phyloP scores from a whole-genome alignment of 2,329 filamentous ascomycete species.

The Cryphonectria nitschkei region DNA sequence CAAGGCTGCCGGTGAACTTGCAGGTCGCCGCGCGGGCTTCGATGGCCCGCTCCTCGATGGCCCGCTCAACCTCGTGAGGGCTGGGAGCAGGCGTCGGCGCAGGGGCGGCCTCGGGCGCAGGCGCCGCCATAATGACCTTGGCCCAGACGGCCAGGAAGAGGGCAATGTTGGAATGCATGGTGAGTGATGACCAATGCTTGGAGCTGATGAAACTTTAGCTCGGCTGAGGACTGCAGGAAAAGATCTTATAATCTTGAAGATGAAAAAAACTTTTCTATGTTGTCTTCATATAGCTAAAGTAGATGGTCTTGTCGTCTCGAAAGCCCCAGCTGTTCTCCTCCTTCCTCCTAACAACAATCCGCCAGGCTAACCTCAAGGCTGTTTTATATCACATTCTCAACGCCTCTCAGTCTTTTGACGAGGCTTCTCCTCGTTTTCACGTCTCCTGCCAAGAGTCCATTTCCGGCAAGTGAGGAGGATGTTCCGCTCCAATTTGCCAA shows the following conservation, averaged over 20 bases:
- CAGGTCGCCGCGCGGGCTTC: slow-evolving; percentile 41
- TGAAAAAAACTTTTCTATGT: not conserved
- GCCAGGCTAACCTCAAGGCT: not conserved
- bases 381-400: not conserved
- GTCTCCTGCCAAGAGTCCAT: slow-evolving; percentile 1
- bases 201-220: not conserved
- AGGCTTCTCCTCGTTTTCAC: not conserved
- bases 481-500: not conserved
- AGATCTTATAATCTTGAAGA: not conserved
- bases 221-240: not conserved
- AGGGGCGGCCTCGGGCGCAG: slow-evolving; percentile 12
- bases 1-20: slow-evolving; percentile 56
- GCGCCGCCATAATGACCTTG: slow-evolving; percentile 8
- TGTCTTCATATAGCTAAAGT: not conserved
- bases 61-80: slow-evolving; percentile 14
- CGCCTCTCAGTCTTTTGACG: not conserved
- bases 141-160: slow-evolving; percentile 13
- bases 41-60: slow-evolving; percentile 22
- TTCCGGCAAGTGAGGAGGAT: not conserved
- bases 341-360: not conserved
- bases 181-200: too few relatives aligned
- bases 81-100: slow-evolving; percentile 22
- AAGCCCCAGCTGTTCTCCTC: not conserved
- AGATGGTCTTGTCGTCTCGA: not conserved
- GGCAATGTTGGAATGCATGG: slow-evolving; percentile 5